phyloP scores from a whole-genome alignment of 345 rosid species.

The Acer campestre region DNA sequence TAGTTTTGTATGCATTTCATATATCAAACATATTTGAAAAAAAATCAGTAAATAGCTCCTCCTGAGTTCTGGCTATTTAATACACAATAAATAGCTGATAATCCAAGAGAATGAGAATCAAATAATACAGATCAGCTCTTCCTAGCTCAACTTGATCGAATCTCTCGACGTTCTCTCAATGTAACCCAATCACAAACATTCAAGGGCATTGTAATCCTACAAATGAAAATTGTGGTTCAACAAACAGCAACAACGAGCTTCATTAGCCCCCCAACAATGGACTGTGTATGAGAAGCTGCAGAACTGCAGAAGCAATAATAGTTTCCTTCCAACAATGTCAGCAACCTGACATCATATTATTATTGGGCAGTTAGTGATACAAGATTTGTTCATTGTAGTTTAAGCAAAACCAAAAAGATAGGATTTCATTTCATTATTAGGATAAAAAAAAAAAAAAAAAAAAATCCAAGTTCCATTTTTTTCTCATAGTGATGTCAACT shows the following conservation, averaged over 20 bases:
- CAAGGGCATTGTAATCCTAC: background rate
- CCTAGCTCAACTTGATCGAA: background rate
- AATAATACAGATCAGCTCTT: background rate
- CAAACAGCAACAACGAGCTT: background rate
- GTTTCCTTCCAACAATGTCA: background rate
- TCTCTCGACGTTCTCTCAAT: background rate
- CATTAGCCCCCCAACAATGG: background rate
- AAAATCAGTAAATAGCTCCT: too few species aligned
- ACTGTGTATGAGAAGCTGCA: background rate
- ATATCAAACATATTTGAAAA: background rate
- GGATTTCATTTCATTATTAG: background rate
- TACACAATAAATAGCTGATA: background rate
- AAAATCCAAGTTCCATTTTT: background rate
- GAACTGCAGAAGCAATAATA: background rate
- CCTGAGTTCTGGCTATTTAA: too few species aligned
- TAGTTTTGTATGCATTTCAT: background rate
- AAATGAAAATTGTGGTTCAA: background rate
- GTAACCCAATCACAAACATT: background rate
- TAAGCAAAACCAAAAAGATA: background rate
- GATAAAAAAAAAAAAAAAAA: background rate
- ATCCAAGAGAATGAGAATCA: background rate
- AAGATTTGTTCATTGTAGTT: too few species aligned
- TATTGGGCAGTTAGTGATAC: too few species aligned
- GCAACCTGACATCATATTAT: background rate
- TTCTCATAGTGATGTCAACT: background rate